Base-by-base conservation (phyloP, 306 rosid genomes). In the Betula pendula region DNA sequence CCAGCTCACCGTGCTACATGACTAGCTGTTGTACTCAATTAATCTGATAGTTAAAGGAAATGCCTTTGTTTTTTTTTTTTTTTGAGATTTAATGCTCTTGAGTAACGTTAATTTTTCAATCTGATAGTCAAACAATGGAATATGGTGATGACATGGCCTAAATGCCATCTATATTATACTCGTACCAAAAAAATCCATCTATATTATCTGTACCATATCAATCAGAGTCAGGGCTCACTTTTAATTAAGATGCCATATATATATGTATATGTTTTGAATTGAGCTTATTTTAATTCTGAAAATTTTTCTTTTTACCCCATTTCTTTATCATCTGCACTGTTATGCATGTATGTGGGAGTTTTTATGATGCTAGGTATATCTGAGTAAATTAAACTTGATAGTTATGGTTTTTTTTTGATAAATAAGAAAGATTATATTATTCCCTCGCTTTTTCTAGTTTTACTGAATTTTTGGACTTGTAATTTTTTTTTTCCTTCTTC, bases 1-100 rank as follows among this genome's bases (percentile, higher is more conserved):
- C 44, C 2, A 47, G 45, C 40, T 73, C 48, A 14, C 29, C 66
- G 55, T 45, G 59, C 31, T 73, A 43, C 70, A 67, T 72, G 29
- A 50, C 45, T 45, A 2, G 33, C 59, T 79, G 17, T 65, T 27
- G 22, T 70, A 68, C 47, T 17, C 24, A 29, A 2, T 33, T 17
- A 63, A 17, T 63, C 8, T 47, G 50, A 24, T 47, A 6, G 25
- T 56, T 56, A 22, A 13, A n/a, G 47, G 24, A 47, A 16, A 73
- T 67, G 70, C 1, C 20, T 27, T 2, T 20, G 15, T 25, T 55
- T 29, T 15, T 71, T 29, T 50, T 3, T 13, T 22, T 10, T 55
- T 51, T n/a, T 42, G 42, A 38, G 42, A 38, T 38, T 38, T 38
- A 38, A 68, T 68, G 13, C 45, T 52, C 22, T 69, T 45, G 42